Conservation (phyloP, 176 grass and related monocot genomes). For the Oryza australiensis region DNA sequence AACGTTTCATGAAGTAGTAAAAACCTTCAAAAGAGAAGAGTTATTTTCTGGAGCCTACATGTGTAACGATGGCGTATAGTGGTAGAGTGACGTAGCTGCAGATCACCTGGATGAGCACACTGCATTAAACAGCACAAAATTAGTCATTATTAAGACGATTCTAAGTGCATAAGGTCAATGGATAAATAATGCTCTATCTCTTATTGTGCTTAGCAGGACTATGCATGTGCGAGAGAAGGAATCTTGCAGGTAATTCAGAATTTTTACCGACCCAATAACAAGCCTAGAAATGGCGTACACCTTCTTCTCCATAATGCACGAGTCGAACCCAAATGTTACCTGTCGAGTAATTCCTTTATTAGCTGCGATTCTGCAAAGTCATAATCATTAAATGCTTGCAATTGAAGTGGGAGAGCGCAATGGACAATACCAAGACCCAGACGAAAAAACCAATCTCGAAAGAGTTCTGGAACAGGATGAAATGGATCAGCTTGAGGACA, state of each 20-base stretch:
- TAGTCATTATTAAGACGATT: background rate
- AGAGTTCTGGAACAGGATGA: conserved; percentile 96
- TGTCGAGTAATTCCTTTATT: conserved; percentile 25
- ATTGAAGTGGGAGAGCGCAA: background rate
- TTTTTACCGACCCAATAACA: conserved; percentile 61
- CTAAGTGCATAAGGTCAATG: background rate
- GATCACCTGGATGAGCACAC: conserved; percentile 60
- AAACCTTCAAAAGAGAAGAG: background rate
- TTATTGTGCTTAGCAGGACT: background rate
- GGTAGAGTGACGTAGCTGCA: conserved; percentile 93
- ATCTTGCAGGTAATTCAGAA: background rate
- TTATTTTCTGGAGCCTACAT: conserved; percentile 42
- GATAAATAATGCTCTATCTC: background rate
- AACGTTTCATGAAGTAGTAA: background rate
- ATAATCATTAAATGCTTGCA: background rate
- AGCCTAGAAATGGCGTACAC: conserved; percentile 63
- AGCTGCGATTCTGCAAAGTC: background rate
- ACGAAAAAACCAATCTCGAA: conserved; percentile 94
- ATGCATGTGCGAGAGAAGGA: background rate
- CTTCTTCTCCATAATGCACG: conserved; percentile 79
- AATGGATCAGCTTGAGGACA: conserved; percentile 79
- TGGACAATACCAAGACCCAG: conserved; percentile 64
- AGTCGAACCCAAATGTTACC: conserved; percentile 72
- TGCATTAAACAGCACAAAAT: conserved; percentile 33
- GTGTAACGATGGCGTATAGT: conserved; percentile 71